Evolutionary conservation across 345 rosid genomes (phyloP).

Genomic region (Citrus medica): DNA sequence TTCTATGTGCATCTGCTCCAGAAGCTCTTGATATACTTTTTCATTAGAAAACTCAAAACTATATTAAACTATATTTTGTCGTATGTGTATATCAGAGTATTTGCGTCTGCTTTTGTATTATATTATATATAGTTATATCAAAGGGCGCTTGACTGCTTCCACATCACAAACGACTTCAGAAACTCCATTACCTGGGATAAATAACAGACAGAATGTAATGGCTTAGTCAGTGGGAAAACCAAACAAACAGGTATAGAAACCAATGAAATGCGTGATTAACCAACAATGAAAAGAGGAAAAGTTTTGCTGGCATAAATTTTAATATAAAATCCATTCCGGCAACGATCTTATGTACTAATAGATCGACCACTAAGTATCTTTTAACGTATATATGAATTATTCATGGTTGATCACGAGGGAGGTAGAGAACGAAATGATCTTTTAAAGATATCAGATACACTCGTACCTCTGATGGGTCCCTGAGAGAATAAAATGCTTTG

Average conservation of each 20-base stretch:
- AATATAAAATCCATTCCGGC: neutral
- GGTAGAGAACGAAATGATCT: neutral
- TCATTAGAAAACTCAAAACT: constrained; percentile 3
- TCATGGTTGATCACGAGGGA: neutral
- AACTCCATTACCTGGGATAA: constrained; percentile 81
- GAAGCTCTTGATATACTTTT: constrained; percentile 14
- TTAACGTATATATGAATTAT: neutral
- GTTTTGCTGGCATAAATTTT: neutral
- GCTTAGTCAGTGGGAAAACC: neutral
- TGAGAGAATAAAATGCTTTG: constrained; percentile 76
- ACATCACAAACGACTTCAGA: constrained; percentile 60
- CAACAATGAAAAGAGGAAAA: neutral
- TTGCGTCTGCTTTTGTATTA: neutral
- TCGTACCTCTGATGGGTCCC: constrained; percentile 80
- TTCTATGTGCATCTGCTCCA: constrained; percentile 24
- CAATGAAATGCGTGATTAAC: neutral
- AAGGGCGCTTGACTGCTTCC: constrained; percentile 57
- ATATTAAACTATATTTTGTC: constrained; percentile 12
- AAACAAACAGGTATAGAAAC: neutral
- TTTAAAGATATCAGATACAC: neutral
- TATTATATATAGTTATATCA: constrained; percentile 12
- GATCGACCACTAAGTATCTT: neutral
- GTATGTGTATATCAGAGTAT: constrained; percentile 12
- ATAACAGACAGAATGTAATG: neutral
- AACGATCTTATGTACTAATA: neutral